Evolutionary conservation across 192 early-diverging fungal species (phyloP).

Genomic region (Coemansia sp.): DNA sequence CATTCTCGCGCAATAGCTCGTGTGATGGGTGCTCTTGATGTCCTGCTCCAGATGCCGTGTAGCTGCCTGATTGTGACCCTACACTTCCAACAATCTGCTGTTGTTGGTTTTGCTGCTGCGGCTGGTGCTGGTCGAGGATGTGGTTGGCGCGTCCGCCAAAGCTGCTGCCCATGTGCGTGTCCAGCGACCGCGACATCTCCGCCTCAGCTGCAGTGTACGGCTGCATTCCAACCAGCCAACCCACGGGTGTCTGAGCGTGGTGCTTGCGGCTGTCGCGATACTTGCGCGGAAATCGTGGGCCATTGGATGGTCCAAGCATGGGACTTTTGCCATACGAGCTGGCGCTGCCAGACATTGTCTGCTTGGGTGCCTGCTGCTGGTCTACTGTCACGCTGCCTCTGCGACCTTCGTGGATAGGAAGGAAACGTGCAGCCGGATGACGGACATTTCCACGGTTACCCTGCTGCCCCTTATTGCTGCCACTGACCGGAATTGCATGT

Average conservation of each 20-base stretch:
- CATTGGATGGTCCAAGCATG: slow-evolving; percentile 47
- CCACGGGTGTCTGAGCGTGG: slow-evolving; percentile 67
- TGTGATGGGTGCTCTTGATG: slow-evolving; percentile 88
- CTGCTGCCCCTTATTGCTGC: slow-evolving; percentile 4
- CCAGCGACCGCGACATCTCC: slow-evolving; percentile 56
- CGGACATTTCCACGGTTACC: slow-evolving; percentile 27
- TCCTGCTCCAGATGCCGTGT: slow-evolving; percentile 16
- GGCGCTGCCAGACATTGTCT: slow-evolving; percentile 16
- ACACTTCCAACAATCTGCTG: slow-evolving; percentile 21
- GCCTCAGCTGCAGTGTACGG: slow-evolving; percentile 59
- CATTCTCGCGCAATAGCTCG: slow-evolving; percentile 91
- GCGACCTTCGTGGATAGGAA: slow-evolving; percentile 39
- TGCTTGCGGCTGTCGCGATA: slow-evolving; percentile 65
- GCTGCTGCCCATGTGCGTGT: slow-evolving; percentile 50
- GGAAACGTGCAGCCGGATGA: slow-evolving; percentile 47
- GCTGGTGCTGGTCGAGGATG: slow-evolving; percentile 32
- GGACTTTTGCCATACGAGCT: slow-evolving; percentile 54
- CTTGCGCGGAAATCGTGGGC: slow-evolving; percentile 53
- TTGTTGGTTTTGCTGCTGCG: slow-evolving; percentile 15
- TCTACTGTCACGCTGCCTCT: slow-evolving; percentile 6
- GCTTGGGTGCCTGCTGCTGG: slow-evolving; percentile 12
- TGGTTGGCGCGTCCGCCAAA: slow-evolving; percentile 29
- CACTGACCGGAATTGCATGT: slow-evolving; percentile 28
- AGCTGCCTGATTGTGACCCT: slow-evolving; percentile 18
- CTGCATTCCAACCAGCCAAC: slow-evolving; percentile 74